These are phyloP conservation scores for Bryum argenteum DNA, from an alignment of 225 moss, liverwort and hornwort species.

Conservation along the genomic window DNA sequence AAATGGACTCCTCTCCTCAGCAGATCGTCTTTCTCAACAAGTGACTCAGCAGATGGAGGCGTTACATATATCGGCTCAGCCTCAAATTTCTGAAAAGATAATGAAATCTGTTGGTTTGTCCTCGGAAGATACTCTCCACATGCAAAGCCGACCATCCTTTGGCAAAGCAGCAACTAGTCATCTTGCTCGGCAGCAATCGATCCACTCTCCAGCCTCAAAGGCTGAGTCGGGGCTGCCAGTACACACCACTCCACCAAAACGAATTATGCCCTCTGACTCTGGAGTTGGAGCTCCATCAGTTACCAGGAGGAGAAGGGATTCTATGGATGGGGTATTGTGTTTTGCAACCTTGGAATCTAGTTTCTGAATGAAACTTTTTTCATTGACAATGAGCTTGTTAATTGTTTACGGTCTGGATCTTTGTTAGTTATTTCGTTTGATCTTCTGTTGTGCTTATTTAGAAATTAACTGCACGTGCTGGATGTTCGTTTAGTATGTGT, in stretches of 20 bases:
- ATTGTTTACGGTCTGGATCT: slow-evolving; percentile 10
- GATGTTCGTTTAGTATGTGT: slow-evolving; percentile 16
- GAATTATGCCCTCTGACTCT: slow-evolving; percentile 56
- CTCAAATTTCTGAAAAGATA: slow-evolving; percentile 64
- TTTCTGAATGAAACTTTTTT: slow-evolving; percentile 8
- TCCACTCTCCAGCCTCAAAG: slow-evolving; percentile 66
- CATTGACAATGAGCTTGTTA: neutral
- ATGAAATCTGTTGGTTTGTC: slow-evolving; percentile 79
- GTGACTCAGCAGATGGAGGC: slow-evolving; percentile 85
- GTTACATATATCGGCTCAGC: slow-evolving; percentile 66
- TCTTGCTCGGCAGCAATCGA: slow-evolving; percentile 60
- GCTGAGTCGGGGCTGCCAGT: slow-evolving; percentile 40
- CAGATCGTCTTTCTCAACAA: slow-evolving; percentile 81
- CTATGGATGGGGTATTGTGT: slow-evolving; percentile 84
- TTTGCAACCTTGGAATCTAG: slow-evolving; percentile 20
- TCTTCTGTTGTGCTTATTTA: slow-evolving; percentile 18
- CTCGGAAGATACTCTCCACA: slow-evolving; percentile 45
- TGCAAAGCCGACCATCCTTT: slow-evolving; percentile 43
- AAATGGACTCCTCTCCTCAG: slow-evolving; percentile 87
- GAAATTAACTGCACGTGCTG: neutral
- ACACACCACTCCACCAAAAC: slow-evolving; percentile 58
- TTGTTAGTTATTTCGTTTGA: slow-evolving; percentile 20
- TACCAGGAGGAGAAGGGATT: slow-evolving; percentile 93
- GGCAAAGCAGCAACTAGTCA: slow-evolving; percentile 35
- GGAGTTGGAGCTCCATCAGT: slow-evolving; percentile 67